A percentile compares a stretch with the other conserved stretches of the same genome.
Conservation (phyloP, 2,329 filamentous ascomycete species). For the Claviceps cyperi region DNA sequence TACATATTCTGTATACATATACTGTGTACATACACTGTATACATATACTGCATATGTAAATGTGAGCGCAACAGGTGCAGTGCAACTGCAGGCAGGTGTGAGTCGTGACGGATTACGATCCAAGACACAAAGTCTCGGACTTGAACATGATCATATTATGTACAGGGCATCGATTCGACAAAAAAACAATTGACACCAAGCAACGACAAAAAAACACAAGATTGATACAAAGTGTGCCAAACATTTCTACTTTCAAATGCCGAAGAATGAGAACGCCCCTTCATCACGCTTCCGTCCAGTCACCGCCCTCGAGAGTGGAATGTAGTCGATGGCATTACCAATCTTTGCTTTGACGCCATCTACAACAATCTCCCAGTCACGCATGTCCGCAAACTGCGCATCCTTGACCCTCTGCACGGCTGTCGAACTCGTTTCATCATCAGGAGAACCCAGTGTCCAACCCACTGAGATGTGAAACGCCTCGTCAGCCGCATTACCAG, state of each 20-base stretch:
- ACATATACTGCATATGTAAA: too few species aligned
- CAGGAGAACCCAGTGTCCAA: slow-evolving; percentile 54
- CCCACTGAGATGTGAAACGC: slow-evolving; percentile 83
- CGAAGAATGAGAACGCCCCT: slow-evolving; percentile 6
- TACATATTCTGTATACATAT: too few species aligned
- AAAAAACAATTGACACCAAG: neutral
- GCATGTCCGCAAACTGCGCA: slow-evolving; percentile 17
- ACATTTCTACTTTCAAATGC: neutral
- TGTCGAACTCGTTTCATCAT: slow-evolving; percentile 19
- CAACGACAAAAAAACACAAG: neutral
- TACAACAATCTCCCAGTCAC: slow-evolving; percentile 36
- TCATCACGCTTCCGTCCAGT: neutral
- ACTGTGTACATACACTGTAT: too few species aligned
- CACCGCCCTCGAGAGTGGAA: slow-evolving; percentile 20
- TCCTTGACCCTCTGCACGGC: slow-evolving; percentile 13
- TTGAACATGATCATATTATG: too few species aligned
- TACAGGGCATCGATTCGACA: neutral
- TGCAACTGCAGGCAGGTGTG: neutral
- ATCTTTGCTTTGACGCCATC: slow-evolving; percentile 58
- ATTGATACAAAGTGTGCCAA: too few species aligned
- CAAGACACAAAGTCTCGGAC: neutral
- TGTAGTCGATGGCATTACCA: slow-evolving; percentile 49
- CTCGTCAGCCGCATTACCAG: slow-evolving; percentile 12
- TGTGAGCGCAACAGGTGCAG: neutral
- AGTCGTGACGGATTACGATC: neutral